A percentile compares a stretch with the other conserved stretches of the same genome.
These are phyloP conservation scores for Trametes sp. DNA, from an alignment of 1,284 basidiomycete species.

Conservation along the genomic window DNA sequence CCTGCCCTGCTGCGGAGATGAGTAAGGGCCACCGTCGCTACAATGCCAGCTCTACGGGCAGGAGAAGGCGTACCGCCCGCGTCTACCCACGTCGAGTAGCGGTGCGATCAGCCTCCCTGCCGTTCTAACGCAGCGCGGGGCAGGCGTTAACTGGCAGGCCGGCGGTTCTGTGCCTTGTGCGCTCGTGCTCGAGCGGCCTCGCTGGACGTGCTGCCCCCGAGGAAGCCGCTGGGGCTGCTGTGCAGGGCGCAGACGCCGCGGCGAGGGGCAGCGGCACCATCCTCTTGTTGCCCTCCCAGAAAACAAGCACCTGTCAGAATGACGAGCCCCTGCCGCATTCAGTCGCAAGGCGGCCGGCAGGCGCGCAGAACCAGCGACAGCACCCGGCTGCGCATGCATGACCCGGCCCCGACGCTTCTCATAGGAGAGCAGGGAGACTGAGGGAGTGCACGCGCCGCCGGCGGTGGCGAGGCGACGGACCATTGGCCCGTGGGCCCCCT, in stretches of 20 bases:
- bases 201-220: neutral
- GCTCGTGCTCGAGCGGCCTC: conserved; percentile 1
- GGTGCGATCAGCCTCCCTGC: conserved; percentile 11
- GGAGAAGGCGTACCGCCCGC: conserved; percentile 9
- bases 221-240: conserved; percentile 8
- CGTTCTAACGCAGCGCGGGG: conserved; percentile 19
- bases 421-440: neutral
- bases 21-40: conserved; percentile 25
- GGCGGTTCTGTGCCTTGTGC: conserved; percentile 13
- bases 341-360: conserved; percentile 24
- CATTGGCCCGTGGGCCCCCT: conserved; percentile 22
- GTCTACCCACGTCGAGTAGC: conserved; percentile 19
- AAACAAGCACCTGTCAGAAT: conserved; percentile 20
- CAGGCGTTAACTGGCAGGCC: conserved; percentile 16
- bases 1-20: conserved; percentile 37
- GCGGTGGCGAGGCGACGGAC: conserved; percentile 13
- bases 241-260: conserved; percentile 16
- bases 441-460: conserved; percentile 2
- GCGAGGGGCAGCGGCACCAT: neutral
- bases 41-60: conserved; percentile 18
- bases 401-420: conserved; percentile 31
- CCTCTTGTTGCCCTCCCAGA: neutral
- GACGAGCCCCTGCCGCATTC: conserved; percentile 21
- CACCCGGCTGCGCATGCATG: conserved; percentile 29
- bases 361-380: conserved; percentile 14